Base-by-base conservation (phyloP, 306 rosid species). In the Rosa persica region DNA sequence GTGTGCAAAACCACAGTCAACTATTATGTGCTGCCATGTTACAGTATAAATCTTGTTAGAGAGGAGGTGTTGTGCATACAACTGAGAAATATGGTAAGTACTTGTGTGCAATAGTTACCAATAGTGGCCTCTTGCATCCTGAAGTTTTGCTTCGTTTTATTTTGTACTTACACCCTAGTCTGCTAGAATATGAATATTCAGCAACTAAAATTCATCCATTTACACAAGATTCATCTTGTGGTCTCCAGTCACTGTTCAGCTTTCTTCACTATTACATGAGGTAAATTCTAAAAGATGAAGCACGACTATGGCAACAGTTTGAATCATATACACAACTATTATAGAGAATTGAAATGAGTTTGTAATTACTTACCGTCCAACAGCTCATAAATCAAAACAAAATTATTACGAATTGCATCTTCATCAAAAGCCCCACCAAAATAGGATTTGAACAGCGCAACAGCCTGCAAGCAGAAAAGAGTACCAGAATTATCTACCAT, bases 391-490 rank as follows among this genome's bases (percentile, higher is more conserved):
- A 96, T 96, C 83, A 96, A 93, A 70, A 96, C 99, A 85, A 93
- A 96, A 82, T 96, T 96, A 81, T 96, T 96, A 72, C 98, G 99
- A 78, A 96, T 96, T 48, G 99, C 98, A 87, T 96, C 99, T 82
- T 96, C 99, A 47, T 96, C 99, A 82, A 96, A 96, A 64, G 99
- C 93, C 68, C 99, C 98, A 30, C 99, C 99, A 83, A 95, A 95
- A 86, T 95, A 95, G 39, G 99, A 95, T 85, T 95, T 95, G 87
- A 95, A 95, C 46, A 95, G 86, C 51, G 93, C 90, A 86, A 95
- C 98, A 39, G 99, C 98, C 99, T 95, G 83, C 75, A 81, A 81
- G 30, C 66, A 73, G 62, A 84, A 80, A 70, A 72, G 27, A 57
- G 80, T 34, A 78, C 34, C 75, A 71, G 48, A 42, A 67, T 81